A percentile compares a stretch with the other conserved stretches of the same genome.
These are phyloP conservation scores for Neoboletus magnificus DNA, from an alignment of 768 basidiomycete genomes.

Conservation along the genomic window DNA sequence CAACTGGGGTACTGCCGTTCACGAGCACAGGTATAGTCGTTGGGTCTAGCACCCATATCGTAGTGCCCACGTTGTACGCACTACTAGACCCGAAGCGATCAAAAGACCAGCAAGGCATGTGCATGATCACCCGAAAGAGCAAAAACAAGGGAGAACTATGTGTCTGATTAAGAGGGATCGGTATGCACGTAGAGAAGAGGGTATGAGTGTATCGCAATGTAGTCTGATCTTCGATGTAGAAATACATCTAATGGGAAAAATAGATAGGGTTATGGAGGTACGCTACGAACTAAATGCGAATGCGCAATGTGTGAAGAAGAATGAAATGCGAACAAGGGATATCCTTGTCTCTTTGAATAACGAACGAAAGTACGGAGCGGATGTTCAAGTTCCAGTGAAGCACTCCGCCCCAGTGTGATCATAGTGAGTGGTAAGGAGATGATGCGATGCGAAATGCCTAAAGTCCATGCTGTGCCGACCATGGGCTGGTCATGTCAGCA, in stretches of 20 bases:
- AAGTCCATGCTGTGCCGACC: constrained; percentile 21
- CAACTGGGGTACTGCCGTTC: neutral
- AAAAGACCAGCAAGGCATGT: constrained; percentile 1
- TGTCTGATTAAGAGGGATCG: constrained; percentile 13
- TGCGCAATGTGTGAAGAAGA: constrained; percentile 10
- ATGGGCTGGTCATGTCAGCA: constrained; percentile 12
- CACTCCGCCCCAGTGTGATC: constrained; percentile 11
- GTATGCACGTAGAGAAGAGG: constrained; percentile 14
- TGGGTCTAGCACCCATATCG: too few species aligned
- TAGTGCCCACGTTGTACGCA: neutral
- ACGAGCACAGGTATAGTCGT: too few species aligned
- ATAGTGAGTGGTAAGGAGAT: constrained; percentile 10
- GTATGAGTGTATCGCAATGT: constrained; percentile 15
- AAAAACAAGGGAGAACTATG: neutral
- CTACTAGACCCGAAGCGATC: neutral
- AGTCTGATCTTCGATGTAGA: constrained; percentile 12
- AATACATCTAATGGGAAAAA: constrained; percentile 18
- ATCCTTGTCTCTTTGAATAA: constrained; percentile 10
- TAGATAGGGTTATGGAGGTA: constrained; percentile 5
- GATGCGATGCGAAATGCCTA: constrained; percentile 26
- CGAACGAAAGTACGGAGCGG: constrained; percentile 18
- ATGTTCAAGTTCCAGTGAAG: constrained; percentile 31
- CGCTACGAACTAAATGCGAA: constrained; percentile 14
- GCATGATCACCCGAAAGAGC: neutral
- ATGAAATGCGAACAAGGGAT: constrained; percentile 9